These are phyloP conservation scores for Thielaviopsis cerberus DNA, from an alignment of 2,329 filamentous ascomycete genomes.

Conservation along the genomic window DNA sequence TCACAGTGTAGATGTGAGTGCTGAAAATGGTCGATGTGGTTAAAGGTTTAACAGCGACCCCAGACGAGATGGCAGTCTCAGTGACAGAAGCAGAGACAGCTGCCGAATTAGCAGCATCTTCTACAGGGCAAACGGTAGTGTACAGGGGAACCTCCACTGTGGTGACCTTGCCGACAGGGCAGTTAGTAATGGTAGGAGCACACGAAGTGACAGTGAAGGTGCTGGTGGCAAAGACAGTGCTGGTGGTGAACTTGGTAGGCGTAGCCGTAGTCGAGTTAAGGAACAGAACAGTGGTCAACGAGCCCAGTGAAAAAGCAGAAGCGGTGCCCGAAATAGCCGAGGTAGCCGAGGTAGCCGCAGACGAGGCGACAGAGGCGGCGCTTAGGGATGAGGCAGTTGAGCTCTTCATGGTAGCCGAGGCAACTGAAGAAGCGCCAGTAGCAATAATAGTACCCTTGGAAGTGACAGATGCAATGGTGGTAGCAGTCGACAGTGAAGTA, in stretches of 20 bases:
- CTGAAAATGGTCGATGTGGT: conserved; percentile 34
- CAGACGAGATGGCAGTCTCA: background rate
- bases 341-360: background rate
- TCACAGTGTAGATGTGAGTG: conserved; percentile 42
- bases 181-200: conserved; percentile 17
- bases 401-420: background rate
- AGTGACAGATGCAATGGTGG: background rate
- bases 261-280: conserved; percentile 4
- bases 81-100: background rate
- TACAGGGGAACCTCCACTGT: conserved; percentile 14
- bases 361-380: background rate
- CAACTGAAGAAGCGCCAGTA: background rate
- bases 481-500: background rate
- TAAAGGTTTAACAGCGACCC: conserved; percentile 15
- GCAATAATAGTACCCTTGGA: background rate
- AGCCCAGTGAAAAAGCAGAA: background rate
- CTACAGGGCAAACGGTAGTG: conserved; percentile 26
- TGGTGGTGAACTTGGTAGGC: conserved; percentile 14
- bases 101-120: background rate
- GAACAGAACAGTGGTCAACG: conserved; percentile 9
- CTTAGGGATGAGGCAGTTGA: background rate
- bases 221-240: conserved; percentile 16
- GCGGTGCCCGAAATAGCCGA: background rate
- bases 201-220: conserved; percentile 20
- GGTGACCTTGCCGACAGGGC: conserved; percentile 18